Evolutionary conservation across 2,329 filamentous ascomycete species (phyloP).

Genomic region (Botrytis sinoallii): DNA sequence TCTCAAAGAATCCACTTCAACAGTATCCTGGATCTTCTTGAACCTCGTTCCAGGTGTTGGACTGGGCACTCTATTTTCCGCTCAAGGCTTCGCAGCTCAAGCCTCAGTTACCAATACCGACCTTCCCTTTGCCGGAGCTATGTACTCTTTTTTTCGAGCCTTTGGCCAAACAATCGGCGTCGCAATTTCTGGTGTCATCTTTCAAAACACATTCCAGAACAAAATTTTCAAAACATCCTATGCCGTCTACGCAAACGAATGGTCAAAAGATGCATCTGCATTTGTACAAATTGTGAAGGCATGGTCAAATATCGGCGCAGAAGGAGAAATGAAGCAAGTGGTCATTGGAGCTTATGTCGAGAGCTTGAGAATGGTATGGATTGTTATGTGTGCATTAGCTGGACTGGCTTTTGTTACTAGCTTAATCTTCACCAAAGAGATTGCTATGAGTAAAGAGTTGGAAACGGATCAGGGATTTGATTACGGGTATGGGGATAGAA

Average conservation of each 20-base stretch:
- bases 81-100: constrained; percentile 60
- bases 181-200: constrained; percentile 59
- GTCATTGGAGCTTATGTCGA: constrained; percentile 27
- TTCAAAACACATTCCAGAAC: constrained; percentile 55
- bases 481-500: constrained; percentile 10
- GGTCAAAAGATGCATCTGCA: constrained; percentile 25
- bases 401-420: constrained; percentile 36
- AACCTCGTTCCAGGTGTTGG: constrained; percentile 59
- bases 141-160: constrained; percentile 64
- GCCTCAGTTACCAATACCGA: constrained; percentile 54
- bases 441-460: constrained; percentile 51
- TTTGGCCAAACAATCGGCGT: constrained; percentile 46
- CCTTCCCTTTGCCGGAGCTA: constrained; percentile 57
- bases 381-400: constrained; percentile 29
- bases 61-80: constrained; percentile 60
- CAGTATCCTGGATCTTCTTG: constrained; percentile 56
- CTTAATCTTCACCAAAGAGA: constrained; percentile 44
- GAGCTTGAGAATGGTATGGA: constrained; percentile 30
- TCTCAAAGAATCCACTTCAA: constrained; percentile 48
- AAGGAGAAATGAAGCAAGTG: constrained; percentile 19
- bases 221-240: constrained; percentile 28
- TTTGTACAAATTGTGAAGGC: constrained; percentile 29
- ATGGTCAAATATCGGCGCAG: constrained; percentile 20
- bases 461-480: constrained; percentile 14
- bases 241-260: constrained; percentile 20